Conservation (phyloP, 2,329 filamentous ascomycete genomes). For the Colletotrichum sp. region DNA sequence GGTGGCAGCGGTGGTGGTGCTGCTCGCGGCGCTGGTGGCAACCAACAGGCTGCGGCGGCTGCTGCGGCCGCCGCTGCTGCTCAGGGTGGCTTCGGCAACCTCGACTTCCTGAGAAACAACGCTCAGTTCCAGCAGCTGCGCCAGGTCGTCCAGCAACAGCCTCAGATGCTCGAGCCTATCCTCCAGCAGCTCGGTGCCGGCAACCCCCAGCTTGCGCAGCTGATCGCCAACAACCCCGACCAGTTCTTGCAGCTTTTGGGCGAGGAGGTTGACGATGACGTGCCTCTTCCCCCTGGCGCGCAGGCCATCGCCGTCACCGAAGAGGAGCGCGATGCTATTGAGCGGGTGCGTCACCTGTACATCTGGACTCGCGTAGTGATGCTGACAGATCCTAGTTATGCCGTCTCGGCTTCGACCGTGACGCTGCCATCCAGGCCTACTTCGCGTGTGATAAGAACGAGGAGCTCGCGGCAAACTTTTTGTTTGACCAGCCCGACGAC, state of each 20-base stretch:
- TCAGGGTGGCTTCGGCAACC: conserved; percentile 70
- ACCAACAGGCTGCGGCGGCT: conserved; percentile 43
- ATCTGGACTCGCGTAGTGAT: not conserved
- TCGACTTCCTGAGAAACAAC: conserved; percentile 94
- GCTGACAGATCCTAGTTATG: conserved; percentile 67
- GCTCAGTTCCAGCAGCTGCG: conserved; percentile 97
- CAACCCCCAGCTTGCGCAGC: conserved; percentile 90
- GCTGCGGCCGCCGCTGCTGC: conserved; percentile 56
- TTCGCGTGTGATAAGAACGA: conserved; percentile 99
- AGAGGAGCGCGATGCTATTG: conserved; percentile 96
- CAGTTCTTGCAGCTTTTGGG: conserved; percentile 91
- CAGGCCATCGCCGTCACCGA: conserved; percentile 92
- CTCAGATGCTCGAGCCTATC: conserved; percentile 98
- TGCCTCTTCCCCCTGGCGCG: conserved; percentile 83
- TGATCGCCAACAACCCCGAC: conserved; percentile 91
- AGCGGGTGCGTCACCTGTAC: conserved; percentile 68
- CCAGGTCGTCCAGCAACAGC: conserved; percentile 96
- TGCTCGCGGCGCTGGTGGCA: conserved; percentile 44
- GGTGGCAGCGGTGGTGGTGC: conserved; percentile 50
- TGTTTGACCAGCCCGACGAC: conserved; percentile 96
- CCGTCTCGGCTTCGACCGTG: conserved; percentile 89
- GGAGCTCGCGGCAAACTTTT: conserved; percentile 95
- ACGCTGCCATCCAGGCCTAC: conserved; percentile 96
- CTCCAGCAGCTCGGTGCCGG: conserved; percentile 93
- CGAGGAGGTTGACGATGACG: conserved; percentile 86